Evolutionary conservation across 345 rosid species (phyloP), one percentile per base, ranked within the genome.

Genomic region (Limnanthes douglasii): DNA sequence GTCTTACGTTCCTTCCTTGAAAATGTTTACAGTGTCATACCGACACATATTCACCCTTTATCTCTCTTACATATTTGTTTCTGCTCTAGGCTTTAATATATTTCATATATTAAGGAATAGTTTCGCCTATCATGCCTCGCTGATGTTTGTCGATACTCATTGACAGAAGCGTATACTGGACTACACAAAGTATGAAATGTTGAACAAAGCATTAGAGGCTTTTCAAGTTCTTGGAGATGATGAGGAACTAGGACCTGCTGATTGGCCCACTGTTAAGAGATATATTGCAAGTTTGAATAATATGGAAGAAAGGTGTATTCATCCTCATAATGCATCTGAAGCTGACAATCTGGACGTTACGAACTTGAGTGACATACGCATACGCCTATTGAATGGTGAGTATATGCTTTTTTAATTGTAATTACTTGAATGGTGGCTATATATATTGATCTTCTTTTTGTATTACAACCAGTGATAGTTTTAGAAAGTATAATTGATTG

Each of bases 191-290:
- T 68, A 58, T 61, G 94, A 79, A 65, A 74, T 90, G 94, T 39
- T 72, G 77, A 77, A 68, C 37, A 79, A 59, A 62, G 93, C 95
- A 43, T 50, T 70, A 40, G 67, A 75, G 64, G 82, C 84, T 31
- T 90, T 77, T 72, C 64, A 71, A 56, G 86, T 76, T 52, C 82
- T 79, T 19, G 84, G 82, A 53, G 94, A 84, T n/a, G 98, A 90
- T 43, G 98, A 88, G 60, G 95, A 90, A 60, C 70, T 88, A 39
- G 95, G 97, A 66, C 95, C 95, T 56, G 78, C 68, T 39, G 98
- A 88, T 53, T 88, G 98, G 98, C 62, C 77, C 18, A 72, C 86
- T 12, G 90, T 88, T 35, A 70, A 76, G 54, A 72, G 61, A 43
- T 76, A 79, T 31, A 79, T 84, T 34, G 11, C 60, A 40, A 68